Evolutionary conservation across 2,329 filamentous ascomycete species (phyloP).

Genomic region (Esteya vermicola): DNA sequence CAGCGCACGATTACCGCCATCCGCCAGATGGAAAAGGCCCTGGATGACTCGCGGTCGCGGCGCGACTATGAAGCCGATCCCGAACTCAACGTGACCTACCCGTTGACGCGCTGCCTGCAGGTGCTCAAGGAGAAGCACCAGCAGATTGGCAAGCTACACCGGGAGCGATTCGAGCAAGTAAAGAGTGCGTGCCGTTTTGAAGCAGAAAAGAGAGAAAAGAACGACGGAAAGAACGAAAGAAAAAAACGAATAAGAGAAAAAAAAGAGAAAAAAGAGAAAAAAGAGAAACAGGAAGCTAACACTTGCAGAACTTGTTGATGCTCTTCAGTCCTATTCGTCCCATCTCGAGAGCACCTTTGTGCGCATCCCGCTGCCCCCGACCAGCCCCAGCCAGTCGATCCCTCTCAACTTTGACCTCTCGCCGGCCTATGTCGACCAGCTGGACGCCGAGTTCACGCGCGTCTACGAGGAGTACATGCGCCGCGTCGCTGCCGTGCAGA

Average conservation of each 20-base stretch:
- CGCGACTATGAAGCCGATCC: slow-evolving; percentile 43
- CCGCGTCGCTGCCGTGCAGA: slow-evolving; percentile 61
- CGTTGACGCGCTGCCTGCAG: slow-evolving; percentile 66
- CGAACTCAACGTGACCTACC: slow-evolving; percentile 66
- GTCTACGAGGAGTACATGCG: slow-evolving; percentile 95
- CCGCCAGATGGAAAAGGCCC: slow-evolving; percentile 81
- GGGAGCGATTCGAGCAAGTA: slow-evolving; percentile 87
- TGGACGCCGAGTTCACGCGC: slow-evolving; percentile 83
- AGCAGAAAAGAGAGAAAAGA: neutral
- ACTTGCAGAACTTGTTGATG: slow-evolving; percentile 68
- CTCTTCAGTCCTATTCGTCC: slow-evolving; percentile 88
- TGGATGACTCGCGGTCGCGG: slow-evolving; percentile 60
- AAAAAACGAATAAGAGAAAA: neutral
- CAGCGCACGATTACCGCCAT: slow-evolving; percentile 74
- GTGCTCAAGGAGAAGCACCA: slow-evolving; percentile 73
- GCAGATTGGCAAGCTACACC: slow-evolving; percentile 67
- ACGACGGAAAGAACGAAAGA: neutral
- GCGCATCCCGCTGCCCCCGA: slow-evolving; percentile 71
- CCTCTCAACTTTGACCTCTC: slow-evolving; percentile 87
- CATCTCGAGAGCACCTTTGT: slow-evolving; percentile 87
- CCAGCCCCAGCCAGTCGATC: slow-evolving; percentile 58
- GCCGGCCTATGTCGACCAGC: slow-evolving; percentile 66
- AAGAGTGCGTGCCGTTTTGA: slow-evolving; percentile 50
- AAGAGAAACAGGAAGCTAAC: neutral
- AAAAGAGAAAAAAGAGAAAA: no score